These are phyloP conservation scores for Chalciporus chontae DNA, from an alignment of 768 basidiomycete species.

Conservation along the genomic window DNA sequence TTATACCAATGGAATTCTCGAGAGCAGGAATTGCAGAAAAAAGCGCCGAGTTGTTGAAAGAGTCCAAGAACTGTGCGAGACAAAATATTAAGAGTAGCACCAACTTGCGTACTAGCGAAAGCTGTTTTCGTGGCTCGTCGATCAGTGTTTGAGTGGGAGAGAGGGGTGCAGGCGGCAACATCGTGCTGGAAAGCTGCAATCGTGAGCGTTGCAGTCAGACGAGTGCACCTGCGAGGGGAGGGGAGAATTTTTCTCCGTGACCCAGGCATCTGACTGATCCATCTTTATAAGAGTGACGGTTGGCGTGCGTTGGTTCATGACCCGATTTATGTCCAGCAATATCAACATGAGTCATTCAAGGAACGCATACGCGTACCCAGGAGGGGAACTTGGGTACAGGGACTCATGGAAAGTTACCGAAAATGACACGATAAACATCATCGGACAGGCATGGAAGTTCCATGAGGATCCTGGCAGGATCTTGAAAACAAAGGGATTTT, in stretches of 20 bases:
- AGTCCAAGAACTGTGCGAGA: constrained; percentile 41
- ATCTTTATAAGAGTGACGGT: not conserved
- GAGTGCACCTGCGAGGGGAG: not conserved
- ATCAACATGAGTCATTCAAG: not conserved
- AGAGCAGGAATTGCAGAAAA: constrained; percentile 39
- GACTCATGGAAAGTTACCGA: not conserved
- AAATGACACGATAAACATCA: not conserved
- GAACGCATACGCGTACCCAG: not conserved
- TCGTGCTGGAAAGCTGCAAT: not conserved
- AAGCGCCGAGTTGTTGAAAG: constrained; percentile 41
- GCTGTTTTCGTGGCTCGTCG: constrained; percentile 2
- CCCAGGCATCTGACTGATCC: not conserved
- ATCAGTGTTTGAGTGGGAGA: not conserved
- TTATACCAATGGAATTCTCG: constrained; percentile 15
- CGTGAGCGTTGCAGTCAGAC: not conserved
- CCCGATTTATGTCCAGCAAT: not conserved
- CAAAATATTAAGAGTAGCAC: constrained; percentile 37
- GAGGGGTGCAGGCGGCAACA: constrained; percentile 4
- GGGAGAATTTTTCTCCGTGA: not conserved
- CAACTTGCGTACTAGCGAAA: constrained; percentile 26
- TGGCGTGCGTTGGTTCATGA: not conserved
- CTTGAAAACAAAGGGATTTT: not conserved
- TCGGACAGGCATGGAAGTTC: not conserved
- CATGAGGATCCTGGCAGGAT: not conserved
- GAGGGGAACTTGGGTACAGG: not conserved